Conservation (phyloP, 2,329 filamentous ascomycete genomes). For the Mycosphaerelloides madeirae region DNA sequence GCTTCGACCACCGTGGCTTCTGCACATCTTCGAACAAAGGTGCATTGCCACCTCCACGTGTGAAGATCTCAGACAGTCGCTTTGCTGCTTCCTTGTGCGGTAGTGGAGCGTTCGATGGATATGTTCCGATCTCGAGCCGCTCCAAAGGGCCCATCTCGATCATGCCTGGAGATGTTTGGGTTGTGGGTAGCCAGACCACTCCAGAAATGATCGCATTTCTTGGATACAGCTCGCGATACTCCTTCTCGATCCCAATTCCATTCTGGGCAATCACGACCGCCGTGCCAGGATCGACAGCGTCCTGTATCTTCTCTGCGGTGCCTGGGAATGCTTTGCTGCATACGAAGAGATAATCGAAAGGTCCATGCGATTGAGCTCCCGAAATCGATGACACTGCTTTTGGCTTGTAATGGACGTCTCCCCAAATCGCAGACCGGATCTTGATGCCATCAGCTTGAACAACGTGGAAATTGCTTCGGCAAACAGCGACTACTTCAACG, state of each 20-base stretch:
- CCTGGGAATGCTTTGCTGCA: conserved; percentile 44
- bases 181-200: conserved; percentile 17
- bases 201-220: neutral
- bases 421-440: conserved; percentile 37
- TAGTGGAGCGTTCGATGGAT: conserved; percentile 33
- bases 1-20: conserved; percentile 54
- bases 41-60: conserved; percentile 41
- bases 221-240: neutral
- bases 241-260: neutral
- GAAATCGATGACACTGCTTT: conserved; percentile 30
- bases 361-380: conserved; percentile 30
- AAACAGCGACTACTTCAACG: conserved; percentile 37
- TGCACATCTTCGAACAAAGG: conserved; percentile 52
- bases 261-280: neutral
- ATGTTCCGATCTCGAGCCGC: conserved; percentile 48
- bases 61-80: conserved; percentile 14
- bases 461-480: conserved; percentile 39
- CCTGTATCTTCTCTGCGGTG: conserved; percentile 16
- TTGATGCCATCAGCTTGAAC: conserved; percentile 37
- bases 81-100: conserved; percentile 8
- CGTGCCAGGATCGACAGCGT: neutral
- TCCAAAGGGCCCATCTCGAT: conserved; percentile 46
- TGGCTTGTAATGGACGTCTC: conserved; percentile 32
- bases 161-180: conserved; percentile 45
- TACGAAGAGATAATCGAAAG: conserved; percentile 46